Evolutionary conservation across 2,329 filamentous ascomycete genomes (phyloP), one percentile per base, ranked within the genome.

Genomic region (Hypoxylon sp.): DNA sequence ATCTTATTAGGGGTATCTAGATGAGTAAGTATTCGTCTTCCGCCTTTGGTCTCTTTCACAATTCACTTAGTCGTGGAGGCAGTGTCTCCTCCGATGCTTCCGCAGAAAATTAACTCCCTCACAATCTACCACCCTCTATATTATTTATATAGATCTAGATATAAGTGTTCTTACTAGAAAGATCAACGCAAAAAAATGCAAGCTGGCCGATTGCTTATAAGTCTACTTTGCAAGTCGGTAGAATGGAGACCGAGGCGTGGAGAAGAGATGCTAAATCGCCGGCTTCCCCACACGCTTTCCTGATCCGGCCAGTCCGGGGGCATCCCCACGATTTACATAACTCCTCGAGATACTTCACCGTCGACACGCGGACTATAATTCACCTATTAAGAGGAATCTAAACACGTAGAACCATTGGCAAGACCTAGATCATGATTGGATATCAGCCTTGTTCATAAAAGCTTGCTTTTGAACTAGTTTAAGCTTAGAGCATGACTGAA

Each of bases 191-290:
- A 21, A 41, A 41, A 19, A 16, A 21, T 3, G n/a, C 11, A 41
- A 14, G 37, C 16, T 19, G 16, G 37, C 3, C 2, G 16, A 41
- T 16, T 39, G 16, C 23, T 25, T 41, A 39, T 39, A 12, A 52
- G 32, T 61, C 8, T 34, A 8, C 34, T 32, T 37, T 37, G 11
- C 25, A 21, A 34, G 48, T 68, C 65, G 64, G 64, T 56, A 37
- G 55, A 70, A 65, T 65, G 39, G 37, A 7, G 45, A 41, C 61
- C 65, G 64, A 70, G 56, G 37, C 59, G 34, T 47, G 67, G 61
- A 67, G 64, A 58, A 62, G 45, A 12, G 9, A 21, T 27, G 39
- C 12, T 52, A 56, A n/a, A 61, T 32, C 52, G 51, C 51, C 46
- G 48, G 51, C 37, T 65, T 63, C 64, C 65, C 67, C 67, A 70